Conservation (phyloP, 345 rosid genomes). For the Citrus unshiu region DNA sequence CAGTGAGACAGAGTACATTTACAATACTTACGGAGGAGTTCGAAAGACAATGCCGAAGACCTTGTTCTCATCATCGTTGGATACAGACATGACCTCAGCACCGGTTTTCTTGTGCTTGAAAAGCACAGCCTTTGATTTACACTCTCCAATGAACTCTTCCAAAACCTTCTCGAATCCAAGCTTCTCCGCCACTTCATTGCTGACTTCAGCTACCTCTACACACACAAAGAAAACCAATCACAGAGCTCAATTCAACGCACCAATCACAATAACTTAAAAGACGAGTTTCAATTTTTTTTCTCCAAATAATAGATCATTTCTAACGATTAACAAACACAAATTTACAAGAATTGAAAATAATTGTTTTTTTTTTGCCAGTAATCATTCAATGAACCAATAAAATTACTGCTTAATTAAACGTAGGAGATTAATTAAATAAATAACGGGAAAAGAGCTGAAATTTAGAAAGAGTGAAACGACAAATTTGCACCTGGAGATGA, state of each 20-base stretch:
- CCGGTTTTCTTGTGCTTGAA: constrained; percentile 93
- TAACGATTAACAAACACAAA: not conserved
- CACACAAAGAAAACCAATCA: constrained; percentile 7
- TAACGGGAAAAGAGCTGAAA: not conserved
- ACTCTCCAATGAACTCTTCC: constrained; percentile 82
- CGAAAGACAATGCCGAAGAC: constrained; percentile 84
- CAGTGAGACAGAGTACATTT: not conserved
- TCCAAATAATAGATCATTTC: no score
- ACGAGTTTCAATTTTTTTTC: not conserved
- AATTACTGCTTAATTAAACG: no score
- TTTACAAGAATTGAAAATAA: not conserved
- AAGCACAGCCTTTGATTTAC: constrained; percentile 80
- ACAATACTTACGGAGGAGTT: constrained; percentile 77
- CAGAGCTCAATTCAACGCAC: constrained; percentile 9
- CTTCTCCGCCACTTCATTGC: constrained; percentile 69
- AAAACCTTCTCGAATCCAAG: constrained; percentile 84
- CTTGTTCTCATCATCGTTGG: constrained; percentile 87
- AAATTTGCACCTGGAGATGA: constrained; percentile 52
- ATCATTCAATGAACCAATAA: no score
- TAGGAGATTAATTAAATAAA: no score
- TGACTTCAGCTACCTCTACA: constrained; percentile 43
- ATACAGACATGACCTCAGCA: constrained; percentile 86
- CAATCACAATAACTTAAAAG: not conserved
- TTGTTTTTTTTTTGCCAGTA: no score
- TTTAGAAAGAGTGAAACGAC: not conserved